These are phyloP conservation scores for Chaetomium strumarium DNA, from an alignment of 2,329 filamentous ascomycete species.

Conservation along the genomic window DNA sequence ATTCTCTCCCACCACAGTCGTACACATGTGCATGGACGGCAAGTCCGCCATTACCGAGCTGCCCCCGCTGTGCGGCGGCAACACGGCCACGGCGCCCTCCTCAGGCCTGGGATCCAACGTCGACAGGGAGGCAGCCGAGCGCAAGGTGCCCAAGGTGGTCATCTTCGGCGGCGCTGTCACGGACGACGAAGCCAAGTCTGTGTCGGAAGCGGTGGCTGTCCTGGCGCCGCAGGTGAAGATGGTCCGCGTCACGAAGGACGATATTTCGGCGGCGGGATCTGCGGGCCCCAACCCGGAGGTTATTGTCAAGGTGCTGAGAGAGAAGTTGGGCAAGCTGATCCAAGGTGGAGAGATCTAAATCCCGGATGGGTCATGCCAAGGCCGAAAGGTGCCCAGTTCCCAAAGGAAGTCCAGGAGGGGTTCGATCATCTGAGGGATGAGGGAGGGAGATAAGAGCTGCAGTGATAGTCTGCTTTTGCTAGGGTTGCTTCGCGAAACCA, in stretches of 20 bases:
- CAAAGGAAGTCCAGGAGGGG: no score
- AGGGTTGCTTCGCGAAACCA: no score
- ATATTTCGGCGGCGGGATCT: slow-evolving; percentile 12
- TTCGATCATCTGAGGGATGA: no score
- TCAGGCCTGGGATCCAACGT: slow-evolving; percentile 25
- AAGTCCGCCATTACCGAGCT: slow-evolving; percentile 67
- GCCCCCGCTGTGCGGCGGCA: slow-evolving; percentile 89
- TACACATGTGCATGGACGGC: no score
- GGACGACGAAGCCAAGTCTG: slow-evolving; percentile 17
- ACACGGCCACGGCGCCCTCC: slow-evolving; percentile 59
- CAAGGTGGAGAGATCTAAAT: not conserved
- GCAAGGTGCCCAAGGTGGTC: slow-evolving; percentile 20
- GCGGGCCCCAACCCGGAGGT: slow-evolving; percentile 14
- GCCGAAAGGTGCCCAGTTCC: no score
- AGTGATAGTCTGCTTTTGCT: no score
- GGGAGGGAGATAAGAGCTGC: no score
- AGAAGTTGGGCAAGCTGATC: slow-evolving; percentile 8
- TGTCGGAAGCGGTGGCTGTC: slow-evolving; percentile 15
- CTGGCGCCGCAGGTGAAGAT: slow-evolving; percentile 5
- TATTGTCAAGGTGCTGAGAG: slow-evolving; percentile 13
- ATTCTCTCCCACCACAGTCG: no score
- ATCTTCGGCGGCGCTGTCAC: slow-evolving; percentile 24
- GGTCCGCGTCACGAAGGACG: slow-evolving; percentile 15
- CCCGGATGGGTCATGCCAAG: no score
- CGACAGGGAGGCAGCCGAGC: slow-evolving; percentile 3